Evolutionary conservation across 1,284 basidiomycete genomes (phyloP), one percentile per base, ranked within the genome.

Genomic region (Apiotrichum laibachii): DNA sequence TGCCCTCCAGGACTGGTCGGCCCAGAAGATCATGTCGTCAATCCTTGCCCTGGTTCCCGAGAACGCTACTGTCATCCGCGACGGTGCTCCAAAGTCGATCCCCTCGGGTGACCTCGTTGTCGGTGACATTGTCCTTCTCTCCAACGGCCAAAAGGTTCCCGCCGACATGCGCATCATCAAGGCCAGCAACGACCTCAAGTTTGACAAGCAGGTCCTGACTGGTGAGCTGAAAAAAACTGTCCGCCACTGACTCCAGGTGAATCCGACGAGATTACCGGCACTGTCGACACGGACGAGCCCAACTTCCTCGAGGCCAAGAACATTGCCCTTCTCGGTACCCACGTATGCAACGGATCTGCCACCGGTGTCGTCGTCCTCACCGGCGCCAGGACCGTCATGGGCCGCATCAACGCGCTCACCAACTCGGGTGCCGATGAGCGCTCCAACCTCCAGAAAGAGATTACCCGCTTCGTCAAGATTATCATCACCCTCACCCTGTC

Each of bases 171-270:
- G 81, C 68, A 71, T 85, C 52, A 80, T 85, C 48, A 68, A 77
- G 22, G 72, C 77, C 15, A 80, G 79, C 19, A 76, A 77, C 12
- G 85, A 87, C 63, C 75, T 85, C 57, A 81, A 81, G 48, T 82
- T 87, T 53, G 85, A 87, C 66, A 81, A 84, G 31, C 82, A 84
- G 5, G 81, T 87, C n/a, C 77, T 87, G 44, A 87, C 86, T 31
- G 56, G 56, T 57, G 39, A 18, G 56, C 49, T 4, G 18, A n/a
- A 12, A 26, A 16, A 18, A 5, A 15, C n/a, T 49, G 15, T 35
- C 5, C n/a, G 10, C 26, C 15, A 40, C 21, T n/a, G 22, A 45
- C 43, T 8, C 6, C 46, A 0, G 86, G 86, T 34, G 82, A 84
- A 74, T 70, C 78, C 31, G 83, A 86, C 49, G 82, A 84, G 68